phyloP scores from a whole-genome alignment of 345 rosid species.

The Pugionium dolabratum region DNA sequence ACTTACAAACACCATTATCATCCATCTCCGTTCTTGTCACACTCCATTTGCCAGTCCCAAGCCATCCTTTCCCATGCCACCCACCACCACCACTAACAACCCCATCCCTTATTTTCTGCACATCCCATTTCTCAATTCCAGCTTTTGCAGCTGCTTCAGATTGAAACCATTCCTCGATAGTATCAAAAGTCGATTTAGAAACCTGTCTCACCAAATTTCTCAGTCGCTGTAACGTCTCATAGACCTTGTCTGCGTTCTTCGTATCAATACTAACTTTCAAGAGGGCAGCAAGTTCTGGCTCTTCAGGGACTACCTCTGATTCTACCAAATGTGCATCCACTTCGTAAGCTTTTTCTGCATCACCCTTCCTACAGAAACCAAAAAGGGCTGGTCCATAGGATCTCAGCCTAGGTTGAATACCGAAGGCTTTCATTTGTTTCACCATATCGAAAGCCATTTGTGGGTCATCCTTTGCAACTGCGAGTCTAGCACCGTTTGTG shows the following conservation, averaged over 20 bases:
- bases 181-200: conserved; percentile 53
- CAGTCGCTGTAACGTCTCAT: conserved; percentile 72
- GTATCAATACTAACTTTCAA: conserved; percentile 60
- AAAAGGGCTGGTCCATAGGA: conserved; percentile 83
- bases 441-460: conserved; percentile 90
- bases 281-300: conserved; percentile 83
- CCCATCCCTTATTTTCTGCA: conserved; percentile 53
- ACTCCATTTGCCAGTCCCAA: conserved; percentile 78
- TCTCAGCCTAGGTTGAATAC: conserved; percentile 74
- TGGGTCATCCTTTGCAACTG: conserved; percentile 73
- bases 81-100: conserved; percentile 87
- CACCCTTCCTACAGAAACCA: conserved; percentile 70
- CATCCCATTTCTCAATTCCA: conserved; percentile 68
- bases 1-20: conserved; percentile 63
- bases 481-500: conserved; percentile 78
- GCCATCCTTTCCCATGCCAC: conserved; percentile 98
- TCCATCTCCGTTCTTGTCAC: conserved; percentile 70
- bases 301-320: conserved; percentile 70
- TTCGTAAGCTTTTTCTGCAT: conserved; percentile 71
- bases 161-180: conserved; percentile 73
- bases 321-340: conserved; percentile 83
- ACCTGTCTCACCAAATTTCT: conserved; percentile 73
- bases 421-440: conserved; percentile 69
- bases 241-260: conserved; percentile 62
- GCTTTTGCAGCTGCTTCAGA: conserved; percentile 56